These are phyloP conservation scores for Beta corolliflora DNA, from an alignment of 179 eudicot species.

Conservation along the genomic window DNA sequence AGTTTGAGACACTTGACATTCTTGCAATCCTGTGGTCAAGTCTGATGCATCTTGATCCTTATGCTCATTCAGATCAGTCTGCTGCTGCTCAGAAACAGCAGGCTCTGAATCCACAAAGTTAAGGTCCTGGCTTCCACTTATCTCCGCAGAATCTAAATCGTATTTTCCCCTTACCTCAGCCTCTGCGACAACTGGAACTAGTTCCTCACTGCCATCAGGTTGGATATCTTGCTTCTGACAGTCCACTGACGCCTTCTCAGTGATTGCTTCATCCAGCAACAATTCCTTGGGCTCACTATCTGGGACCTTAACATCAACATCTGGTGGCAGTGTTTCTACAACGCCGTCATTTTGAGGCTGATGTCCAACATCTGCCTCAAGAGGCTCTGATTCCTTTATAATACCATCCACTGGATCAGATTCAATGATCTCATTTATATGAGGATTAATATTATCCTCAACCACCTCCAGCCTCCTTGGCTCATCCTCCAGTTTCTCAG, in stretches of 20 bases:
- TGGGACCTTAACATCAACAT: conserved; percentile 18
- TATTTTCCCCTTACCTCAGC: conserved; percentile 17
- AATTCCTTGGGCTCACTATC: background rate
- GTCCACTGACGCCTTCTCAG: conserved; percentile 16
- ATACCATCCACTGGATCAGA: conserved; percentile 12
- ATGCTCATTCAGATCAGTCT: conserved; percentile 9
- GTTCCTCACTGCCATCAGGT: conserved; percentile 19
- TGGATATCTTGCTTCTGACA: conserved; percentile 9
- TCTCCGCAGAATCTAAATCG: conserved; percentile 18
- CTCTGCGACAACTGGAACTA: conserved; percentile 11
- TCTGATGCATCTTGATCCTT: conserved; percentile 15
- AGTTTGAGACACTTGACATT: conserved; percentile 23
- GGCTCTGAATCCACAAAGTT: conserved; percentile 26
- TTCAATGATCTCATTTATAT: conserved; percentile 5
- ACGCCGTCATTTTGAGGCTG: conserved; percentile 1
- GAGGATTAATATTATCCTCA: conserved; percentile 28
- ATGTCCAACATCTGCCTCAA: conserved; percentile 14
- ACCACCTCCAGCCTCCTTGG: conserved; percentile 6
- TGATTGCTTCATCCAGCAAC: background rate
- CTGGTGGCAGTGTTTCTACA: conserved; percentile 18
- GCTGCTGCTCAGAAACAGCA: conserved; percentile 20
- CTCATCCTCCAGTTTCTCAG: conserved; percentile 18
- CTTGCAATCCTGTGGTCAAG: conserved; percentile 16
- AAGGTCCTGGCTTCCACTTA: conserved; percentile 8
- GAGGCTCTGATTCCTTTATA: conserved; percentile 3